Evolutionary conservation across 768 basidiomycete species (phyloP), one percentile per base, ranked within the genome.

Genomic region (Boletus tomentosulus): DNA sequence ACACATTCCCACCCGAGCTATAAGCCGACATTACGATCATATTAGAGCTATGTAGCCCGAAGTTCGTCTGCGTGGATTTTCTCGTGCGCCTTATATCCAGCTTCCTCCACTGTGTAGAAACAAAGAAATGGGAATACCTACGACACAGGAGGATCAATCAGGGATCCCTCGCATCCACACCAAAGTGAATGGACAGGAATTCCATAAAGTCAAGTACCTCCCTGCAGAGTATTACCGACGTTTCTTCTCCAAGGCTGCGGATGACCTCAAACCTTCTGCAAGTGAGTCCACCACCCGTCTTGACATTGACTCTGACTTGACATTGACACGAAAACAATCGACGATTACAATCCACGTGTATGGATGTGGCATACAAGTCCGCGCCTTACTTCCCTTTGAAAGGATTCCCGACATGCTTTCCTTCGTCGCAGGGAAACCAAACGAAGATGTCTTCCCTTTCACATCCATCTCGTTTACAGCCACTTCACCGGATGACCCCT

Each of bases 231-330:
- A 37, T 37, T 37, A 37, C 35, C 35, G 1, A 6, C 16, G 35
- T 15, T 37, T 37, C 15, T 15, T 37, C 35, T 37, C 35, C 35
- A 37, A 37, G 35, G 35, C 35, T 16, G 35, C 35, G 15, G 35
- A n/a, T 37, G 35, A 37, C 35, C 35, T 37, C 16, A 37, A 37
- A 6, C 35, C 16, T 37, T 37, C 35, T 37, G 74, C 82, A n/a
- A 85, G 84, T 84, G 28, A 62, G 61, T 80, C 12, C 35, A 37
- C 35, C 35, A 37, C 13, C 51, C 30, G 24, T 50, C 28, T 42
- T 38, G 31, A 33, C 44, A 27, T 27, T 28, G 28, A 28, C 8
- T 28, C 15, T 33, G 33, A 30, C 13, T 30, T 41, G 38, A 22
- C 34, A 16, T 13, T 15, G 4, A n/a, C 44, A 39, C 16, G 19